Evolutionary conservation across 371 early-diverging fungal genomes (phyloP), one percentile per base, ranked within the genome.

Genomic region (Rhizomucor pusillus): DNA sequence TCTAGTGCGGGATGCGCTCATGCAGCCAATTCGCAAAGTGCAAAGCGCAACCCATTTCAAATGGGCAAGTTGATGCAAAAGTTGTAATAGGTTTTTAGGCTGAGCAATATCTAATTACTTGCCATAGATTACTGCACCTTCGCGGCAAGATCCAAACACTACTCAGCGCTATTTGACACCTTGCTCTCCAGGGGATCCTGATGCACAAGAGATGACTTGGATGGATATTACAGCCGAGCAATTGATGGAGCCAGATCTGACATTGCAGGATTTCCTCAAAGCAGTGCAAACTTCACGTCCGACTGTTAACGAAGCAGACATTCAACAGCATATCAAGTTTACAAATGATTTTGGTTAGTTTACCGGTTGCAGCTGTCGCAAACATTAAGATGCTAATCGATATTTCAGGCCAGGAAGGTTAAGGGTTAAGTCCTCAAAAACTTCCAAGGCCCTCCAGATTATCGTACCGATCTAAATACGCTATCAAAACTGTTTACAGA

Each of bases 31-130:
- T 49, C 88, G 97, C 34, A 95, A 94, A 69, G 95, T 98, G 14
- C 98, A 97, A 66, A 76, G 75, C 49, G 94, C 97, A n/a, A 97
- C 95, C 23, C 96, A 97, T 60, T 98, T 96, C 70, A 92, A 90
- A 75, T 70, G 81, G 72, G 93, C 93, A 58, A 48, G 63, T 60
- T 22, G 16, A 47, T n/a, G 3, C 19, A 4, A 29, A 7, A 3
- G 47, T 5, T 14, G 19, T 16, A 44, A 18, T 44, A 18, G 18
- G 23, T 13, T 5, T 46, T 13, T 7, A 46, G 3, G 20, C 20
- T 4, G 11, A 16, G 5, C 0, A 19, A 3, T 50, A 19, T 19
- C 20, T 39, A 7, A 36, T 9, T 3, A 19, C 22, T 20, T 20
- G 20, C 45, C 37, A 4, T 45, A 84, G 76, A 75, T 78, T 0